These are phyloP conservation scores for Solanum ahanhuiri DNA, from an alignment of 257 asterid species.

Conservation along the genomic window DNA sequence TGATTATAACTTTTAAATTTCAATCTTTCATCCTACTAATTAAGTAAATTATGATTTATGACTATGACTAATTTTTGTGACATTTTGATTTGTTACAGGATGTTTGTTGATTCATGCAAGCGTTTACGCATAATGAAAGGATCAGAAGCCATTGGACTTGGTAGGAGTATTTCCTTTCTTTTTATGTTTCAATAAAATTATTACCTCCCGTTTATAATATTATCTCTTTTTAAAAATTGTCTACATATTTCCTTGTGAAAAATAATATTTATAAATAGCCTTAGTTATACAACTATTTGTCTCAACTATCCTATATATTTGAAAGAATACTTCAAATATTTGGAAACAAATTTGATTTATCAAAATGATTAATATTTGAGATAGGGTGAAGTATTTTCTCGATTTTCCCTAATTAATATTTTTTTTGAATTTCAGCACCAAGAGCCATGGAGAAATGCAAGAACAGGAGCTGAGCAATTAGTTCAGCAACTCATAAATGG, in stretches of 20 bases:
- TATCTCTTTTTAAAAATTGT: not conserved
- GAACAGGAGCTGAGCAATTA: constrained; percentile 28
- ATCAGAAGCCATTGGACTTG: constrained; percentile 48
- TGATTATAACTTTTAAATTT: too few species aligned
- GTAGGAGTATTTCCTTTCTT: constrained; percentile 1
- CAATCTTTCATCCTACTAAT: not conserved
- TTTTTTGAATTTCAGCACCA: constrained; percentile 36
- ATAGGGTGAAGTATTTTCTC: not conserved
- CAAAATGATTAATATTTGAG: not conserved
- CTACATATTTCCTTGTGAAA: not conserved
- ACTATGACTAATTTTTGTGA: not conserved
- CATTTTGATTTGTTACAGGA: constrained; percentile 4
- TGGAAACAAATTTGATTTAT: not conserved
- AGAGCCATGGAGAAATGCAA: constrained; percentile 87
- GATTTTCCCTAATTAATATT: not conserved
- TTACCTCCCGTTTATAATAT: not conserved
- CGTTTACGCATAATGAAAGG: constrained; percentile 45
- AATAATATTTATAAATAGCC: not conserved
- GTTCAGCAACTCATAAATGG: not conserved
- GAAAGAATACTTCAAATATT: not conserved
- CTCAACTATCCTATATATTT: not conserved
- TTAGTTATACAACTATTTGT: not conserved
- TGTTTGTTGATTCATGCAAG: constrained; percentile 46
- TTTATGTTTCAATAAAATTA: not conserved
- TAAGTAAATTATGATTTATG: not conserved